Evolutionary conservation across 2,329 filamentous ascomycete genomes (phyloP), one percentile per base, ranked within the genome.

Genomic region (Pseudocercospora macadamiae): DNA sequence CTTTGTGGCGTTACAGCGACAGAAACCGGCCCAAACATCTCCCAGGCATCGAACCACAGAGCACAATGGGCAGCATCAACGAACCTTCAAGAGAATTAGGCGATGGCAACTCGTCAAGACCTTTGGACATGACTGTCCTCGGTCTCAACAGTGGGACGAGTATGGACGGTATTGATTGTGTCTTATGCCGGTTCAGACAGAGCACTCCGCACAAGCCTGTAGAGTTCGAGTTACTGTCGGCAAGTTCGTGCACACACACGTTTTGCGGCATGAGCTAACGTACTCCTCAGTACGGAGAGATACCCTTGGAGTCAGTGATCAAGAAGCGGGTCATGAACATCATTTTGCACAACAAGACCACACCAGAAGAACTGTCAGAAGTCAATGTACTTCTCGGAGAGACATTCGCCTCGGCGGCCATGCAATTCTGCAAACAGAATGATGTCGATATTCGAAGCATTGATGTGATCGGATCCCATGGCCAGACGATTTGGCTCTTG

Each of bases 151-250:
- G 76, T 54, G 81, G 81, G 25, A 82, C 80, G 3, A 80, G 78
- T 0, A 81, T 85, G 82, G 82, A 83, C 66, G 79, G 81, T 23
- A 84, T 87, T 44, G 82, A 86, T 68, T 85, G 82, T 64, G 83
- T 82, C 1, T 75, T 86, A 7, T 85, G 83, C 64, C 81, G 74
- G 52, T 86, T 86, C 68, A 74, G 74, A 47, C 84, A 86, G 66
- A 76, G 77, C 16, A 76, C 77, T 5, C 83, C 83, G 0, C 74
- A 79, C 5, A 74, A 76, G 4, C 77, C 81, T 2, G 80, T 87
- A 77, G 79, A 82, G 64, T 82, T 86, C 62, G 77, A 83, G 65
- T 74, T 86, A 4, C 74, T 85, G 18, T 36, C 32, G 32, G 32
- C 16, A 36, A 14, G 32, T 12, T 8, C 16, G 32, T 36, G 32